Evolutionary conservation across 73 alveolate species (phyloP).

Genomic region (Paraurostyla sp.): DNA sequence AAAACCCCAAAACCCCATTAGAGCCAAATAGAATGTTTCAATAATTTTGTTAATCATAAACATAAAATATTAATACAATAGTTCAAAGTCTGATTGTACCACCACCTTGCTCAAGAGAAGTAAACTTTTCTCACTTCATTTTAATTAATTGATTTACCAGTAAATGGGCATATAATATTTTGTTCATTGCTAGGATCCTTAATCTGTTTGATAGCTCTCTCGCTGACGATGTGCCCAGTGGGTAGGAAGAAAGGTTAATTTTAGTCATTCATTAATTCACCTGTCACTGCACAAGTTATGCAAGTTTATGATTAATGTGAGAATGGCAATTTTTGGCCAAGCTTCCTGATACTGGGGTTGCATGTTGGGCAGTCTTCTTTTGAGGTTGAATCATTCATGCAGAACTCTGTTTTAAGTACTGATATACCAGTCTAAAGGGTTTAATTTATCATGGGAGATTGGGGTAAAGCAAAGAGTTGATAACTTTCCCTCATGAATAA

Average conservation of each 20-base stretch:
- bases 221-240: constrained; percentile 60
- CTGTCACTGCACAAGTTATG: constrained; percentile 74
- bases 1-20: no score
- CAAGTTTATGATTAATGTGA: constrained; percentile 64
- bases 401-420: constrained; percentile 70
- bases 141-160: not conserved
- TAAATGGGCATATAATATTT: constrained; percentile 11
- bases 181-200: not conserved
- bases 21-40: no score
- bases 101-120: constrained; percentile 46
- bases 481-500: constrained; percentile 63
- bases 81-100: no score
- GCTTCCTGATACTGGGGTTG: constrained; percentile 48
- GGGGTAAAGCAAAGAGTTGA: constrained; percentile 60
- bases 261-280: constrained; percentile 73
- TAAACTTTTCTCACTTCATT: constrained; percentile 16
- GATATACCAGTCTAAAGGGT: constrained; percentile 71
- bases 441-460: constrained; percentile 50
- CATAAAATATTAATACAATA: no score
- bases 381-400: constrained; percentile 45
- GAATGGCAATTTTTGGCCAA: constrained; percentile 63
- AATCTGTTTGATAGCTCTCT: constrained; percentile 3
- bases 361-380: constrained; percentile 81
- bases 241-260: constrained; percentile 70
- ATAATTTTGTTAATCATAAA: no score